Evolutionary conservation across 2,329 filamentous ascomycete species (phyloP).

Genomic region (Fusarium nygamai): DNA sequence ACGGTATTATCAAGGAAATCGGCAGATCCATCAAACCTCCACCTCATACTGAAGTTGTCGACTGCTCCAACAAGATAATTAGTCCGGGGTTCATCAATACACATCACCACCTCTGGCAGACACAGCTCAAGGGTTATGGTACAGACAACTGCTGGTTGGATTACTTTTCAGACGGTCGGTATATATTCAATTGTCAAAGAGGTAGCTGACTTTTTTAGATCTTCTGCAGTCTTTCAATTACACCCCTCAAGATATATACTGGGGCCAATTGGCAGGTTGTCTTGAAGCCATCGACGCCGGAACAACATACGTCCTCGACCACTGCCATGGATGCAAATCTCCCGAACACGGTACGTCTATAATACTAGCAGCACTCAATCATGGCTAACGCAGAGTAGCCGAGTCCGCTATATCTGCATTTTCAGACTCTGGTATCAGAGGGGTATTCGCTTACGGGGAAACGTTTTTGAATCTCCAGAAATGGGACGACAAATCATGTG

Average conservation of each 20-base stretch:
- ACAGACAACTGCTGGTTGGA: neutral
- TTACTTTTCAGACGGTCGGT: neutral
- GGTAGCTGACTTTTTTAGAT: neutral
- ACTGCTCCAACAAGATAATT: constrained; percentile 22
- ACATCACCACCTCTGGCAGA: constrained; percentile 31
- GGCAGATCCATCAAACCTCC: neutral
- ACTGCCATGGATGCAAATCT: neutral
- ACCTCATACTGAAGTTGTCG: neutral
- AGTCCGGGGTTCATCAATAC: constrained; percentile 28
- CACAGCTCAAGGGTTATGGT: neutral
- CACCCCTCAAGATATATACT: neutral
- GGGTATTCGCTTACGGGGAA: neutral
- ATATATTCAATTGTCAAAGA: neutral
- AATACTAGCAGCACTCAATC: accelerated
- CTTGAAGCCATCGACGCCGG: neutral
- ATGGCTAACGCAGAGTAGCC: accelerated
- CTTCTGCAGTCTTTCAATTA: neutral
- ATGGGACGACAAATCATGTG: neutral
- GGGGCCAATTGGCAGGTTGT: neutral
- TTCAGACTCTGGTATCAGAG: neutral
- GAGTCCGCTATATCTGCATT: neutral
- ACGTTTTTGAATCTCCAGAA: neutral
- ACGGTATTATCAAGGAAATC: neutral
- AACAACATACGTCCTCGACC: neutral
- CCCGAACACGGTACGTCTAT: neutral